Evolutionary conservation across 2,329 filamentous ascomycete genomes (phyloP).

Genomic region (Epichloe elymi): DNA sequence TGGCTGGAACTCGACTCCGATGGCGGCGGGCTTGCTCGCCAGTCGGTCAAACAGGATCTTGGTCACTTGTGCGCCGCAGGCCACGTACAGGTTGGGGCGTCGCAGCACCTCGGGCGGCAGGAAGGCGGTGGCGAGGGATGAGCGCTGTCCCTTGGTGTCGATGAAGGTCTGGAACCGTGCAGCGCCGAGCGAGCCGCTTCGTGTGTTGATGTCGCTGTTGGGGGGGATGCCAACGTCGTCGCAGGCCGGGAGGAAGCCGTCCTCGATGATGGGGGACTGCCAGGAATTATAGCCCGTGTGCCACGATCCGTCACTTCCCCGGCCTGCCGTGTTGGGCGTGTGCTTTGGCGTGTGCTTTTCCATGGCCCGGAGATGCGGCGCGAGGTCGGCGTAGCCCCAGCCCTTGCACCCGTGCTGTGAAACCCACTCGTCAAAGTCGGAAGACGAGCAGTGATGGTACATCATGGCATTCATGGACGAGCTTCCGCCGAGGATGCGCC

Average conservation of each 20-base stretch:
- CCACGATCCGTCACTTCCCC: constrained; percentile 8
- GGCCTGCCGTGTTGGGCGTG: constrained; percentile 5
- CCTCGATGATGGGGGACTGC: constrained; percentile 7
- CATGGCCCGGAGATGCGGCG: constrained; percentile 9
- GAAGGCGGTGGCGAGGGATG: constrained; percentile 10
- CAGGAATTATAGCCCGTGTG: constrained; percentile 10
- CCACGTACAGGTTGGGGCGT: constrained; percentile 10
- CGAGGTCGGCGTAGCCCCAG: constrained; percentile 11
- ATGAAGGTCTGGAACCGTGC: constrained; percentile 10
- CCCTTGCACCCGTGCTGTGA: constrained; percentile 8
- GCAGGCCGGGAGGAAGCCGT: constrained; percentile 9
- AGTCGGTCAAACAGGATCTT: constrained; percentile 8
- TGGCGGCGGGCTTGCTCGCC: constrained; percentile 4
- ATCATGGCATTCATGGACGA: constrained; percentile 14
- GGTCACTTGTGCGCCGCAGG: constrained; percentile 8
- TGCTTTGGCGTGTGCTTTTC: constrained; percentile 11
- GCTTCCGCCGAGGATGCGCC: constrained; percentile 12
- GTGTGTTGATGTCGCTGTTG: constrained; percentile 9
- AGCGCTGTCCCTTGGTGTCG: constrained; percentile 8
- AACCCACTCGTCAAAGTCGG: constrained; percentile 11
- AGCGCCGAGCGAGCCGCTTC: constrained; percentile 7
- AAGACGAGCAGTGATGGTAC: constrained; percentile 11
- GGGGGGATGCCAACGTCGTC: constrained; percentile 5
- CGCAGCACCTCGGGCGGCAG: constrained; percentile 7
- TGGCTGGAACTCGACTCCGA: constrained; percentile 9